These are phyloP conservation scores for Urtica urens DNA, from an alignment of 306 rosid genomes.

Conservation along the genomic window DNA sequence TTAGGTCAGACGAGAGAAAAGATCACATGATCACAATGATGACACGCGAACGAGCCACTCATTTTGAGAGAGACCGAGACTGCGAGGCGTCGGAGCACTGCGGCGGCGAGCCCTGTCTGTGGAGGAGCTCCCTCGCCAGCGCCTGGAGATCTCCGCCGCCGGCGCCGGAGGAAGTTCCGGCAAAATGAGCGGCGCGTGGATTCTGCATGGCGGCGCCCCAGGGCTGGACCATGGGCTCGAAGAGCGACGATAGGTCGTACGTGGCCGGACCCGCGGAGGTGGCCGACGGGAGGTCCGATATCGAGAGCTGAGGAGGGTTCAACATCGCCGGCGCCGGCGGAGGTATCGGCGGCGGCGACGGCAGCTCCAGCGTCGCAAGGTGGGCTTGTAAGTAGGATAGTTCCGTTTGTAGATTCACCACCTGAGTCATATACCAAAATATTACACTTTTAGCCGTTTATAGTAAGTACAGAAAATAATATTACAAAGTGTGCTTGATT, in stretches of 20 bases:
- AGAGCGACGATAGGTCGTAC: slow-evolving; percentile 67
- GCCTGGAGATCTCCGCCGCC: slow-evolving; percentile 58
- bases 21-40: background rate
- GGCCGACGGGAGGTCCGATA: slow-evolving; percentile 42
- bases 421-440: no score
- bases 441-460: no score
- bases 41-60: no score
- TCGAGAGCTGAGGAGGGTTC: slow-evolving; percentile 27
- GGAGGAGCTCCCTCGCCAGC: slow-evolving; percentile 60
- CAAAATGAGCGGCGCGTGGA: slow-evolving; percentile 5
- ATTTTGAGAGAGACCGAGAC: slow-evolving; percentile 41
- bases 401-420: slow-evolving; percentile 77
- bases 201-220: slow-evolving; percentile 41
- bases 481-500: no score
- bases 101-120: slow-evolving; percentile 37
- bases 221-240: slow-evolving; percentile 67
- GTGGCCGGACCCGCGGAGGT: slow-evolving; percentile 31
- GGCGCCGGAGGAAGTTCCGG: background rate
- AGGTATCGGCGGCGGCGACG: slow-evolving; percentile 52
- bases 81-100: slow-evolving; percentile 36
- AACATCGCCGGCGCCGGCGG: slow-evolving; percentile 26
- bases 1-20: background rate
- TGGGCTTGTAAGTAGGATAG: slow-evolving; percentile 78
- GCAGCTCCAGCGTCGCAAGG: slow-evolving; percentile 58
- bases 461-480: no score